Evolutionary conservation across 257 asterid genomes (phyloP).

Genomic region (Coffea canephora): DNA sequence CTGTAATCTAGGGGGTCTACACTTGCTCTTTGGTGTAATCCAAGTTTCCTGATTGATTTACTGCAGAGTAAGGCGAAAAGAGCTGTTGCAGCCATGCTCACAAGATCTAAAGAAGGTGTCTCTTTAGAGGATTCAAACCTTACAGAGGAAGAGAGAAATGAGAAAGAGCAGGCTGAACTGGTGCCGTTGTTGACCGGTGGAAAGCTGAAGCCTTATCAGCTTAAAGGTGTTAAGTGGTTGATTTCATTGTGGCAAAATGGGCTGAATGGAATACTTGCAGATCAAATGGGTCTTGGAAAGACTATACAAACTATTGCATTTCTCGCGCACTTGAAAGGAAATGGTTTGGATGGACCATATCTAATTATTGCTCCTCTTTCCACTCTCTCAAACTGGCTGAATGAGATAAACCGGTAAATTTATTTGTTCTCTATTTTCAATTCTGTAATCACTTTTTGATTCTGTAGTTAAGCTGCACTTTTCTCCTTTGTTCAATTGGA

Average conservation of each 20-base stretch:
- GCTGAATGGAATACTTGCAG: slow-evolving; percentile 95
- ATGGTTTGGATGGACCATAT: slow-evolving; percentile 92
- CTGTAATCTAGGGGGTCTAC: background rate
- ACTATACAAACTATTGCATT: slow-evolving; percentile 95
- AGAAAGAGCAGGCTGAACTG: slow-evolving; percentile 83
- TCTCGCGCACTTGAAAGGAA: slow-evolving; percentile 95
- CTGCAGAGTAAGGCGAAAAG: slow-evolving; percentile 77
- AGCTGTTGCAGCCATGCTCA: slow-evolving; percentile 96
- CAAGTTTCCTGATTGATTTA: background rate
- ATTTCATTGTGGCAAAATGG: slow-evolving; percentile 99
- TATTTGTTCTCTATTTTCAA: slow-evolving; percentile 2
- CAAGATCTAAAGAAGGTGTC: slow-evolving; percentile 66
- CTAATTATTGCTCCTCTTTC: slow-evolving; percentile 92
- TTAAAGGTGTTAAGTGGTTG: slow-evolving; percentile 98
- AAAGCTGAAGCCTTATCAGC: slow-evolving; percentile 80
- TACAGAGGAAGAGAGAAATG: slow-evolving; percentile 65
- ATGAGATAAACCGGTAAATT: slow-evolving; percentile 71
- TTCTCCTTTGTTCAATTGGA: background rate
- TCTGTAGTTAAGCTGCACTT: background rate
- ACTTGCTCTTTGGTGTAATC: background rate
- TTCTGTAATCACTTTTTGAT: background rate
- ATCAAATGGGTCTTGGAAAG: slow-evolving; percentile 99
- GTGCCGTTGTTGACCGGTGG: slow-evolving; percentile 96
- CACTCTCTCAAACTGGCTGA: slow-evolving; percentile 95
- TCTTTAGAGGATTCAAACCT: slow-evolving; percentile 58